These are phyloP conservation scores for Aspergillus sp. DNA, from an alignment of 2,329 filamentous ascomycete genomes.

Conservation along the genomic window DNA sequence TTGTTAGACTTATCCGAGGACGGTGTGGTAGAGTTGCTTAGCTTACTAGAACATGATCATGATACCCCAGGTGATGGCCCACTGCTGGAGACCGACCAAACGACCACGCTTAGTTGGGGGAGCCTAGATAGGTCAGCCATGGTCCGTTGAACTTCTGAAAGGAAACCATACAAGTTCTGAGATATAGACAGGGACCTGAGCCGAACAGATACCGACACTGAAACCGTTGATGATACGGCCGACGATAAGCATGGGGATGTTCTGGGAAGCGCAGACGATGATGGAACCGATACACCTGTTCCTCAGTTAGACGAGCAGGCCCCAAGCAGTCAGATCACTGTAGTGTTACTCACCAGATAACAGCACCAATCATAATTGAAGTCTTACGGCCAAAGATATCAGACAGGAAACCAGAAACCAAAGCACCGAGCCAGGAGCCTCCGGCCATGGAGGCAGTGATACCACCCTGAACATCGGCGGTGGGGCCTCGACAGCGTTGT, in stretches of 20 bases:
- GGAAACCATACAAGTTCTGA: constrained; percentile 63
- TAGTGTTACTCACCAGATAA: constrained; percentile 51
- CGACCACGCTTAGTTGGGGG: constrained; percentile 60
- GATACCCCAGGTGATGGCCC: constrained; percentile 74
- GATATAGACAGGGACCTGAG: constrained; percentile 72
- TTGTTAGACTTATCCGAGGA: not conserved
- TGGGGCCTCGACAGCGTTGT: constrained; percentile 48
- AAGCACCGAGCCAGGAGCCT: constrained; percentile 68
- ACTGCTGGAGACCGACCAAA: constrained; percentile 73
- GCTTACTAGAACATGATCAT: constrained; percentile 68
- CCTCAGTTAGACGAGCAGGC: not conserved
- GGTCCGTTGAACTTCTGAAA: constrained; percentile 62
- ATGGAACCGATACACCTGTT: constrained; percentile 58
- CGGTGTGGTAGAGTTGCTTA: constrained; percentile 61
- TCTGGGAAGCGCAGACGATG: constrained; percentile 66
- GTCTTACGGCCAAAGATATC: constrained; percentile 60
- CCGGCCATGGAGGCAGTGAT: constrained; percentile 77
- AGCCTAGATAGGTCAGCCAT: constrained; percentile 49
- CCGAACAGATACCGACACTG: constrained; percentile 74
- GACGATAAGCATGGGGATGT: constrained; percentile 71
- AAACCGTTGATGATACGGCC: constrained; percentile 74
- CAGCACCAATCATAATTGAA: constrained; percentile 57
- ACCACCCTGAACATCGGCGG: constrained; percentile 63
- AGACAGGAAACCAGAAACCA: constrained; percentile 59
- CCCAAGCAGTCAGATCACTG: not conserved